phyloP scores from a whole-genome alignment of 306 rosid species.

The Aeschynomene evenia region DNA sequence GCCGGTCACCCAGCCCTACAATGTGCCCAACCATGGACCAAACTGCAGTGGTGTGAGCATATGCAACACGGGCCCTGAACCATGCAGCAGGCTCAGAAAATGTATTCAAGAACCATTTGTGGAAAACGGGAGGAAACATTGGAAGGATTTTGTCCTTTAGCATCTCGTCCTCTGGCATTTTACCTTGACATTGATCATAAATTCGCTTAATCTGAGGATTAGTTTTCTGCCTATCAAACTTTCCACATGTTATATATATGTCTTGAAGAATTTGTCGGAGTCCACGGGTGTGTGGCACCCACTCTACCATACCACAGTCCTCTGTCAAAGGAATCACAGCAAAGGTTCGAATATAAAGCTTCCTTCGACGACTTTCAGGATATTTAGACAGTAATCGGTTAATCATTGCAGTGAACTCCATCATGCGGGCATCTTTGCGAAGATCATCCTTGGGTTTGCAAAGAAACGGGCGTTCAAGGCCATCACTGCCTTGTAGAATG shows the following conservation, averaged over 20 bases:
- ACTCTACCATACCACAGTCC: slow-evolving; percentile 98
- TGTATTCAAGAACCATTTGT: slow-evolving; percentile 88
- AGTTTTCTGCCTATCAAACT: slow-evolving; percentile 83
- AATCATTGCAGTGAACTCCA: slow-evolving; percentile 98
- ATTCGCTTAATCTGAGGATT: slow-evolving; percentile 83
- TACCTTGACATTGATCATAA: slow-evolving; percentile 88
- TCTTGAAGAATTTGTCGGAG: slow-evolving; percentile 91
- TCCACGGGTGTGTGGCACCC: slow-evolving; percentile 98
- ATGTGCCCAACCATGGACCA: slow-evolving; percentile 99
- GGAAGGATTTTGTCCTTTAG: slow-evolving; percentile 84
- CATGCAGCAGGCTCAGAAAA: slow-evolving; percentile 99
- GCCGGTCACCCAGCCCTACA: slow-evolving; percentile 96
- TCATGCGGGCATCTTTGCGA: slow-evolving; percentile 98
- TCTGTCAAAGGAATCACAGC: slow-evolving; percentile 95
- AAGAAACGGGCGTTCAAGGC: slow-evolving; percentile 80
- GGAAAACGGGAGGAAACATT: slow-evolving; percentile 92
- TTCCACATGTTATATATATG: slow-evolving; percentile 75
- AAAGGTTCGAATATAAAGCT: slow-evolving; percentile 95
- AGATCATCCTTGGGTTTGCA: slow-evolving; percentile 99
- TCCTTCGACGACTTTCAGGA: slow-evolving; percentile 92
- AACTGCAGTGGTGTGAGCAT: slow-evolving; percentile 97
- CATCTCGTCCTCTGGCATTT: slow-evolving; percentile 83
- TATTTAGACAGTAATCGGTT: slow-evolving; percentile 83
- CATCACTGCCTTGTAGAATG: slow-evolving; percentile 89
- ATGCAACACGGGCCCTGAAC: slow-evolving; percentile 93